Conservation (phyloP, 441 rosid species). For the Euphorbia corollata region DNA sequence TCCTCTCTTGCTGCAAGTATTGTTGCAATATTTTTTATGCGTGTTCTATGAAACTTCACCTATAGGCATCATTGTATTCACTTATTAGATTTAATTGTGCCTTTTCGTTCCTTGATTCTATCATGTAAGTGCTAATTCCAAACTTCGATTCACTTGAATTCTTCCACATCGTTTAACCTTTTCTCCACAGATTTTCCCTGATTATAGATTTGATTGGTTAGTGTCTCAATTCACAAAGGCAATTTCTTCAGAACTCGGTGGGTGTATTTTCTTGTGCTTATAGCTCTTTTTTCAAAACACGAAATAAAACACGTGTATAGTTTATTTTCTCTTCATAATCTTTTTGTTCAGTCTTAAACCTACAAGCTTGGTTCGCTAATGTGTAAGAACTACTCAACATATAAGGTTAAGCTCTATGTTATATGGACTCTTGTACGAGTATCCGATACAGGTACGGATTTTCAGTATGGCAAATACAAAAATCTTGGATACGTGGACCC, state of each 20-base stretch:
- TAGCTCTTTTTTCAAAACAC: neutral
- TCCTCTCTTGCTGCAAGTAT: neutral
- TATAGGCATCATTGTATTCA: neutral
- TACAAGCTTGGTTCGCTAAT: neutral
- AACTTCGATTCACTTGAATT: constrained; percentile 6
- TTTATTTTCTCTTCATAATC: neutral
- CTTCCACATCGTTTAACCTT: constrained; percentile 6
- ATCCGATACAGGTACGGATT: no score
- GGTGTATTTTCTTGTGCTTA: constrained; percentile 22
- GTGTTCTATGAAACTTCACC: neutral
- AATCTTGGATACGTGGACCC: no score
- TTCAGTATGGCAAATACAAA: no score
- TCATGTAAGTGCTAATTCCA: constrained; percentile 2
- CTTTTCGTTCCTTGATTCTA: neutral
- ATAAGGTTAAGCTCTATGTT: neutral
- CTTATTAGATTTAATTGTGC: neutral
- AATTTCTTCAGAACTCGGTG: constrained; percentile 73
- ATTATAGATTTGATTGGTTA: constrained; percentile 75
- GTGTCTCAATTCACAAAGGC: constrained; percentile 59
- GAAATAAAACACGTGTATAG: neutral
- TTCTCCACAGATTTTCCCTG: constrained; percentile 57
- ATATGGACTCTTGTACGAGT: no score
- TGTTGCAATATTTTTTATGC: neutral
- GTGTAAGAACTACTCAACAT: neutral
- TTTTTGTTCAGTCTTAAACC: neutral